Base-by-base conservation (phyloP, 2,329 filamentous ascomycete genomes). In the Pyrenochaeta sp. region DNA sequence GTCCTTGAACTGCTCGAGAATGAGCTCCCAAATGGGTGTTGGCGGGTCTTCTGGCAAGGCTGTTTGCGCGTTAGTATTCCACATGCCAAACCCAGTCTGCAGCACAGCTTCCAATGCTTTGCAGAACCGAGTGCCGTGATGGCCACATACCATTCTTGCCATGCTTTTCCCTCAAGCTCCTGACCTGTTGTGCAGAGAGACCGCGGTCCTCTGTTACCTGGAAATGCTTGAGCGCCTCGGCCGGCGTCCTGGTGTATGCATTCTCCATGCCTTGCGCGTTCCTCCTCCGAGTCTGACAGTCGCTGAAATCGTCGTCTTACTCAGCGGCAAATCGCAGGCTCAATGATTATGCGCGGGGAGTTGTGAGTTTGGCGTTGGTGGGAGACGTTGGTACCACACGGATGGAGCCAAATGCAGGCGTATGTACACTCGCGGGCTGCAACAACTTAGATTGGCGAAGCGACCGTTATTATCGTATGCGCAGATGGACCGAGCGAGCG, bases 1-100 rank as follows among this genome's bases (percentile, higher is more conserved):
- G 71, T 99, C 94, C 75, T 99, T 96, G 82, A 99, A 99, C 73
- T 99, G 94, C 76, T 99, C 94, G 46, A 99, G 82, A 42, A 99
- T 90, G 53, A 99, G 86, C 75, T 97, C 84, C 94, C 93, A 99
- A 34, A 99, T 72, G 26, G 94, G 94, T 21, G 94, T 99, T 3
- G 94, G 91, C 40, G 94, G 94, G 56, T 99, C 94, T 77, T 99
- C 94, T 31, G 84, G 82, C 42, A 90, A 79, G 43, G 86, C 86
- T 89, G 52, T 55, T 36, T 18, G 35, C 21, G 41, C 18, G 41
- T 47, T 34, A 55, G 53, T n/a, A n/a, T n/a, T n/a, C n/a, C n/a
- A n/a, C n/a, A n/a, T n/a, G n/a, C n/a, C n/a, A n/a, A n/a, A n/a
- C n/a, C n/a, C 42, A 26, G 6, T 26, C 5, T 37, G 24, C 18